Evolutionary conservation across 1,284 basidiomycete species (phyloP), one percentile per base, ranked within the genome.

Genomic region (Uromyces viciae-fabae): DNA sequence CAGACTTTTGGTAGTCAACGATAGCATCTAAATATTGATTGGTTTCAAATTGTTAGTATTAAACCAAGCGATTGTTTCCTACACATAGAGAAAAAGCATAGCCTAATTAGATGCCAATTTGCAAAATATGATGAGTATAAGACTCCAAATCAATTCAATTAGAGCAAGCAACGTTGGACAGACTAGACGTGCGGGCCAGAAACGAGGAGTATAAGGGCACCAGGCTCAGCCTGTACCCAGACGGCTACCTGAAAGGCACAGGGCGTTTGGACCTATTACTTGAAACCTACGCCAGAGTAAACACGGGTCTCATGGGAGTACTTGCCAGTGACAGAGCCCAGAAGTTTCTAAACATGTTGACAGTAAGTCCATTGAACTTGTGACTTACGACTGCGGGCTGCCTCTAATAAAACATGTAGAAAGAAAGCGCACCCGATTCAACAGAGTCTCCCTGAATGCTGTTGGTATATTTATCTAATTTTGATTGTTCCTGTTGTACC

Each of bases 21-120:
- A 94, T 89, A 1, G 93, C 92, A 28, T 90, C 88, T 15, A 88
- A 86, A 85, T 94, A 94, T 40, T 93, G 89, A 69, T 89, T 88
- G 28, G 89, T 90, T 85, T 95, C 94, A 84, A 91, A 43, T 90
- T 88, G 86, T 95, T 93, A 38, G 93, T 92, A 42, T 90, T 90
- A 85, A 94, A 94, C 86, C 93, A 93, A 85, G 93, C 93, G 82
- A 86, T 85, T 19, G 85, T 85, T 82, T 86, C 85, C 82, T 84
- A 83, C 82, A 85, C 84, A 71, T 83, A 83, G 82, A 82, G 83
- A 82, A 83, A 83, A 76, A 82, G 82, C 64, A 83, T n/a, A 14
- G 36, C 7, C 75, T 11, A 31, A 0, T 14, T 36, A 17, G 60
- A 28, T 54, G 60, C n/a, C n/a, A n/a, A n/a, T n/a, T n/a, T n/a